A percentile compares a stretch with the other conserved stretches of the same genome.
These are phyloP conservation scores for Herpetospermum pedunculosum DNA, from an alignment of 306 rosid species.

Conservation along the genomic window DNA sequence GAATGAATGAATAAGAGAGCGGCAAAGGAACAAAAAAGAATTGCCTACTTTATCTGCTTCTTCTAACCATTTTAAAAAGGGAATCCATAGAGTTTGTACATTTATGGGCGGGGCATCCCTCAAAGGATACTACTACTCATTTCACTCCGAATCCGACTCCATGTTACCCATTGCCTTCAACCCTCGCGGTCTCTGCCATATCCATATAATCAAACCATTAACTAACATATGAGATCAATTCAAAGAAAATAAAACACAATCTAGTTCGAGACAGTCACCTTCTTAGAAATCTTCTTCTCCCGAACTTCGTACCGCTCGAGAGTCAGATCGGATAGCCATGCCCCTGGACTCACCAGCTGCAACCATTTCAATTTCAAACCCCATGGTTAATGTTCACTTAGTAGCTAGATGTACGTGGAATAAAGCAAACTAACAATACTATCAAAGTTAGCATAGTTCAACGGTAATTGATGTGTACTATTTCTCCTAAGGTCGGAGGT, in stretches of 20 bases:
- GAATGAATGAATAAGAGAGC: neutral
- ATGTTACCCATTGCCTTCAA: slow-evolving; percentile 85
- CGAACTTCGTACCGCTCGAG: slow-evolving; percentile 83
- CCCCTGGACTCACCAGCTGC: slow-evolving; percentile 75
- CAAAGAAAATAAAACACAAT: too few relatives aligned
- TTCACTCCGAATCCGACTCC: slow-evolving; percentile 71
- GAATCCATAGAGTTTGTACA: slow-evolving; percentile 22
- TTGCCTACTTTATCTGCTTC: neutral
- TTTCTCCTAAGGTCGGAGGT: too few relatives aligned
- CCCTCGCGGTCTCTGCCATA: slow-evolving; percentile 82
- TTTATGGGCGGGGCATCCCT: slow-evolving; percentile 18
- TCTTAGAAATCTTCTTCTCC: slow-evolving; percentile 82
- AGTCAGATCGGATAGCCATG: slow-evolving; percentile 76
- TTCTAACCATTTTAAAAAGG: neutral
- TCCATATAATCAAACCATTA: slow-evolving; percentile 1
- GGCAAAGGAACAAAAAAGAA: neutral
- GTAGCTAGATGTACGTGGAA: neutral
- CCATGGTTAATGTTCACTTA: neutral
- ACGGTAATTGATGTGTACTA: too few relatives aligned
- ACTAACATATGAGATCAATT: neutral
- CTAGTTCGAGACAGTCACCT: slow-evolving; percentile 20
- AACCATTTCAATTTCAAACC: neutral
- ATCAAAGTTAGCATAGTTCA: too few relatives aligned
- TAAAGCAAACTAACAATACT: neutral
- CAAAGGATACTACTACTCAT: neutral